phyloP scores from a whole-genome alignment of 2,329 filamentous ascomycete species.

The Nemania abortiva region DNA sequence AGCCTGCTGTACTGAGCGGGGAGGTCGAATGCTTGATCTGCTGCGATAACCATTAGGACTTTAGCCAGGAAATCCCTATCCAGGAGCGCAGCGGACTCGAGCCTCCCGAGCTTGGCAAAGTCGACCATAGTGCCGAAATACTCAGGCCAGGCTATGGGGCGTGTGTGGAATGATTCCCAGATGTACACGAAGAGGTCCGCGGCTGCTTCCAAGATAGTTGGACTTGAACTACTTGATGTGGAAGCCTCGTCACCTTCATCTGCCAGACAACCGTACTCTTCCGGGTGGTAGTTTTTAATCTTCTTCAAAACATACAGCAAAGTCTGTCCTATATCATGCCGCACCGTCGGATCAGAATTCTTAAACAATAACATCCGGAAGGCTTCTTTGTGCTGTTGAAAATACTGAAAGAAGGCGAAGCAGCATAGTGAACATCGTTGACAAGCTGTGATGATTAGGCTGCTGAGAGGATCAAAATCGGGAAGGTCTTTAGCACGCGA shows the following conservation, averaged over 20 bases:
- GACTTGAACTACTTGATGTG: slow-evolving; percentile 40
- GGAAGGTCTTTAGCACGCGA: slow-evolving; percentile 77
- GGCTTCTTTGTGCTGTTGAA: slow-evolving; percentile 64
- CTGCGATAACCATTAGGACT: slow-evolving; percentile 69
- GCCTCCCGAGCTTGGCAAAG: slow-evolving; percentile 72
- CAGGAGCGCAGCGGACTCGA: slow-evolving; percentile 70
- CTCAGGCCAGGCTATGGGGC: slow-evolving; percentile 78
- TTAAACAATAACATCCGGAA: slow-evolving; percentile 75
- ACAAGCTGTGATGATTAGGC: slow-evolving; percentile 62
- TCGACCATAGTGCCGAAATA: slow-evolving; percentile 77
- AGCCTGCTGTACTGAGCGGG: slow-evolving; percentile 68
- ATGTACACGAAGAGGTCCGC: slow-evolving; percentile 66
- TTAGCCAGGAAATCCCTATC: slow-evolving; percentile 70
- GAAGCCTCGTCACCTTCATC: slow-evolving; percentile 45
- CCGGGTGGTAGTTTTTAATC: slow-evolving; percentile 63
- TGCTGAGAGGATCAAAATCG: slow-evolving; percentile 69
- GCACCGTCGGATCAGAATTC: slow-evolving; percentile 68
- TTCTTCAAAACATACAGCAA: slow-evolving; percentile 65
- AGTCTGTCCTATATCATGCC: slow-evolving; percentile 63
- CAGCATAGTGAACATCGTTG: slow-evolving; percentile 67
- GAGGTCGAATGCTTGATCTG: slow-evolving; percentile 67
- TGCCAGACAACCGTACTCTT: slow-evolving; percentile 57
- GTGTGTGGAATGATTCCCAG: slow-evolving; percentile 72
- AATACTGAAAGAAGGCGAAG: slow-evolving; percentile 71
- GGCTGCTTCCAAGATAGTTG: slow-evolving; percentile 54